These are phyloP conservation scores for Amphibolis antarctica DNA, from an alignment of 106 monocot genomes.

Conservation along the genomic window DNA sequence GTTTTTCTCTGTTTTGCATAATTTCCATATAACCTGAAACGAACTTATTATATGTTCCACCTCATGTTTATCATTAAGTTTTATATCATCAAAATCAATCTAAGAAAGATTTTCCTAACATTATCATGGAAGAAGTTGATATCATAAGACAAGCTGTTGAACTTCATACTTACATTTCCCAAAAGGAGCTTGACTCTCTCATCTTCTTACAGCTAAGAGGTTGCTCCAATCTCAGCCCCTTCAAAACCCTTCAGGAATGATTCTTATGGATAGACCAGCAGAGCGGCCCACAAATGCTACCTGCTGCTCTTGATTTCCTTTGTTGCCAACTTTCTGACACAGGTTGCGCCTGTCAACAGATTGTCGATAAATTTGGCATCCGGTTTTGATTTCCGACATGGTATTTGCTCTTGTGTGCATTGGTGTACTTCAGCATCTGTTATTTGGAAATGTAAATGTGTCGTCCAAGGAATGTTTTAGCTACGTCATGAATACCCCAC, in stretches of 20 bases:
- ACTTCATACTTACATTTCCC: no score
- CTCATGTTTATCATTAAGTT: no score
- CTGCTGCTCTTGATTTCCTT: constrained; percentile 35
- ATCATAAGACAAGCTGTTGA: no score
- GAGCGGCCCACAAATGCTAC: constrained; percentile 16
- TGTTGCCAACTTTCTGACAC: neutral
- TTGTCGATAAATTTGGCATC: neutral
- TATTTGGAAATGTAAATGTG: neutral
- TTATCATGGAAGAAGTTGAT: no score
- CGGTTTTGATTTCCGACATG: neutral
- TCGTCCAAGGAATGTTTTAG: no score
- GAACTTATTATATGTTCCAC: no score
- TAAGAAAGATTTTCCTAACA: no score
- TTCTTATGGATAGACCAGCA: constrained; percentile 16
- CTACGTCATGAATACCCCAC: no score
- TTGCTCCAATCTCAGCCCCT: constrained; percentile 27
- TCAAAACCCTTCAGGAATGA: constrained; percentile 43
- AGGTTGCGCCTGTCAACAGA: neutral
- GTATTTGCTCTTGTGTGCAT: neutral
- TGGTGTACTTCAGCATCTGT: neutral
- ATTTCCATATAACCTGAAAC: no score
- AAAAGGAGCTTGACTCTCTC: neutral
- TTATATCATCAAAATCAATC: no score
- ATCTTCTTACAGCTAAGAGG: constrained; percentile 38
- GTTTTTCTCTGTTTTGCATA: no score